Percentiles rank a stretch among this genome's conserved stretches.
These are phyloP conservation scores for Sporisorium scitamineum DNA, from an alignment of 1,284 basidiomycete species.

Conservation along the genomic window DNA sequence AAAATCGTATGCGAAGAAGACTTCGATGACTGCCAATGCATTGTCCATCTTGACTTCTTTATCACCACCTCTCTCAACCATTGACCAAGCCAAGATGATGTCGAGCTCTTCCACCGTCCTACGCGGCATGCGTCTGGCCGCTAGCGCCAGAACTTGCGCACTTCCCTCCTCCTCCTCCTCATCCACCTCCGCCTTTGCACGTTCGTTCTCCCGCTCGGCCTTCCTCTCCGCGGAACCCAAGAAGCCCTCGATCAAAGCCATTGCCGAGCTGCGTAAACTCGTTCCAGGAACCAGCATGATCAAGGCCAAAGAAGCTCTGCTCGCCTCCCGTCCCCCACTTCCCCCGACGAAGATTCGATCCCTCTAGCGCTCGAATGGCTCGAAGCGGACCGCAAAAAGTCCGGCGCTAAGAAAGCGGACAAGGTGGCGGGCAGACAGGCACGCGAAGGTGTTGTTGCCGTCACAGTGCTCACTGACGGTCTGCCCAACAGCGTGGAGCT, in stretches of 20 bases:
- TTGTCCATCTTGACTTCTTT: background rate
- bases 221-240: constrained; percentile 30
- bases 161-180: background rate
- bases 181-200: background rate
- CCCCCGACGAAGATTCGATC: constrained; percentile 77
- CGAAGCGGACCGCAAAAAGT: constrained; percentile 77
- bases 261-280: constrained; percentile 85
- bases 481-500: constrained; percentile 48
- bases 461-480: constrained; percentile 79
- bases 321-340: constrained; percentile 71
- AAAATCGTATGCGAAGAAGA: background rate
- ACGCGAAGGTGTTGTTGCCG: constrained; percentile 82
- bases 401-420: constrained; percentile 82
- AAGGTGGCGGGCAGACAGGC: constrained; percentile 83
- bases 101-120: constrained; percentile 3
- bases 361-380: constrained; percentile 83
- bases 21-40: background rate
- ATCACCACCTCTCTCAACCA: no score
- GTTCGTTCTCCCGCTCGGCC: constrained; percentile 16
- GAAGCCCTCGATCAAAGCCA: constrained; percentile 76
- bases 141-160: background rate
- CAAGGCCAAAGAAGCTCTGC: constrained; percentile 88
- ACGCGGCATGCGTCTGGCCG: constrained; percentile 15
- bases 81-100: background rate
- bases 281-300: constrained; percentile 80